Conservation (phyloP, 108 stramenopile genomes). For the Nitzschia inconspicua region DNA sequence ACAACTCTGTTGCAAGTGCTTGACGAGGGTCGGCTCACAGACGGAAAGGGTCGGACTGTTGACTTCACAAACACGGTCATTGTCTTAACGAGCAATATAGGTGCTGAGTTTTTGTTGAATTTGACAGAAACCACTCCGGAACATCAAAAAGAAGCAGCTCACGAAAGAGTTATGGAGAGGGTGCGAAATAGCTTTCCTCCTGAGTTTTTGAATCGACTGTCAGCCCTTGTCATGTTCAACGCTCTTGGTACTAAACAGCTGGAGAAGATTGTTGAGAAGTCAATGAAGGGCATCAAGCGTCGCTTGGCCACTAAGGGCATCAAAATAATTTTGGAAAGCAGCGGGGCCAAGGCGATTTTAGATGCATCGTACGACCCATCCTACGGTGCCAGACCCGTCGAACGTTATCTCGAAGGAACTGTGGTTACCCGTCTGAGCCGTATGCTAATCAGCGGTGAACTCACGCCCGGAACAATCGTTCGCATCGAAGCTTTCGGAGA, state of each 20-base stretch:
- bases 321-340: slow-evolving; percentile 64
- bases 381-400: slow-evolving; percentile 86
- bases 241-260: slow-evolving; percentile 75
- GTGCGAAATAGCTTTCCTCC: slow-evolving; percentile 83
- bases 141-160: slow-evolving; percentile 31
- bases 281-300: slow-evolving; percentile 65
- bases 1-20: slow-evolving; percentile 90
- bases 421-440: slow-evolving; percentile 77
- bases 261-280: slow-evolving; percentile 78
- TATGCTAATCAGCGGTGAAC: slow-evolving; percentile 78
- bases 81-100: slow-evolving; percentile 94
- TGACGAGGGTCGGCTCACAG: slow-evolving; percentile 96
- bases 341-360: slow-evolving; percentile 67
- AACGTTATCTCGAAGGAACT: slow-evolving; percentile 72
- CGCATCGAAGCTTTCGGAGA: slow-evolving; percentile 67
- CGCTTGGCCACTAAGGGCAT: slow-evolving; percentile 58
- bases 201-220: slow-evolving; percentile 96
- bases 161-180: slow-evolving; percentile 67
- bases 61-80: slow-evolving; percentile 96
- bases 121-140: slow-evolving; percentile 35
- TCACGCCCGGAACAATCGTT: slow-evolving; percentile 61
- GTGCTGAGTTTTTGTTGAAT: slow-evolving; percentile 71
- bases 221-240: slow-evolving; percentile 91
- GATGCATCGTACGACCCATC: slow-evolving; percentile 71
- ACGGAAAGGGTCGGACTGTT: slow-evolving; percentile 91